These are phyloP conservation scores for Phytophthora vignae DNA, from an alignment of 352 stramenopile genomes.

Conservation along the genomic window DNA sequence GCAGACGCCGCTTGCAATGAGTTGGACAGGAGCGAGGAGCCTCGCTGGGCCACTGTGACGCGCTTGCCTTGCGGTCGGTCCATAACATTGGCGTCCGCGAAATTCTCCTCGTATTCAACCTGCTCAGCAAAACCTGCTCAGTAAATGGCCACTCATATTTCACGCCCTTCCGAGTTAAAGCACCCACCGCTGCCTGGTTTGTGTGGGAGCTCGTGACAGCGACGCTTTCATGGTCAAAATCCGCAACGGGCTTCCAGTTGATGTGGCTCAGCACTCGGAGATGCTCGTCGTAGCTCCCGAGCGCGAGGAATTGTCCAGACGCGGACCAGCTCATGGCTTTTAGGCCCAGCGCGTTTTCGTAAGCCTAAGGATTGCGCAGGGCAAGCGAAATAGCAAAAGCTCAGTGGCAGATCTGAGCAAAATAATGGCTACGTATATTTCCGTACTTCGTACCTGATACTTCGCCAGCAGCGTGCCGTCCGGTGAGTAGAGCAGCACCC, in stretches of 20 bases:
- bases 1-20: slow-evolving; percentile 68
- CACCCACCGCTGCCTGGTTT: slow-evolving; percentile 57
- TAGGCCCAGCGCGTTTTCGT: slow-evolving; percentile 80
- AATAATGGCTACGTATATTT: neutral
- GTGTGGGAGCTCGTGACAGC: slow-evolving; percentile 51
- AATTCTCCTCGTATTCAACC: slow-evolving; percentile 81
- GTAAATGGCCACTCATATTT: too few relatives aligned
- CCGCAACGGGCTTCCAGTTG: slow-evolving; percentile 78
- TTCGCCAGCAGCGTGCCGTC: slow-evolving; percentile 70
- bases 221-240: slow-evolving; percentile 76
- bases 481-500: slow-evolving; percentile 74
- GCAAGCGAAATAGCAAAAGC: neutral
- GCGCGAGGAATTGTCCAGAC: slow-evolving; percentile 78
- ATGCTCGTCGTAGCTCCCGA: slow-evolving; percentile 84
- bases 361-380: slow-evolving; percentile 52
- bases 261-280: slow-evolving; percentile 80
- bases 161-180: neutral
- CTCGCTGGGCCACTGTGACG: slow-evolving; percentile 50
- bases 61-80: slow-evolving; percentile 71
- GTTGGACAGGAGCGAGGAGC: slow-evolving; percentile 56
- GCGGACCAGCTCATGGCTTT: slow-evolving; percentile 81
- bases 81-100: slow-evolving; percentile 53
- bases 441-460: slow-evolving; percentile 62
- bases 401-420: neutral
- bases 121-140: slow-evolving; percentile 9